Conservation (phyloP, 352 stramenopile species). For the Aphanomyces invadans region DNA sequence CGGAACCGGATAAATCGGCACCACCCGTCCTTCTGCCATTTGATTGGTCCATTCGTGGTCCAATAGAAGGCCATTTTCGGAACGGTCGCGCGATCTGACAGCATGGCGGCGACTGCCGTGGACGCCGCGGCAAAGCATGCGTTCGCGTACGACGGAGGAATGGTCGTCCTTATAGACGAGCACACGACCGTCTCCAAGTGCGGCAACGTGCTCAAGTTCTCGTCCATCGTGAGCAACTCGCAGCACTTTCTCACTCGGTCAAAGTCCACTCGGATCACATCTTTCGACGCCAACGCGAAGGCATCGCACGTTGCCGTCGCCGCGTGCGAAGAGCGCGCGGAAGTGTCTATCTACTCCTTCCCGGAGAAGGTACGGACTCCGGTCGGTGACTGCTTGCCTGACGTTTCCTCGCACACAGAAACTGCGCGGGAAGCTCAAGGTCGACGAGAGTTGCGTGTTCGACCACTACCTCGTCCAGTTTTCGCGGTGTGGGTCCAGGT, state of each 20-base stretch:
- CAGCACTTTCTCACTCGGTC: conserved; percentile 57
- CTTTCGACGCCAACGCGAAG: conserved; percentile 60
- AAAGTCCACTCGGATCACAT: conserved; percentile 45
- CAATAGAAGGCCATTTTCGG: no score
- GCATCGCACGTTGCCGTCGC: conserved; percentile 48
- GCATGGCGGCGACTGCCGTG: conserved; percentile 32
- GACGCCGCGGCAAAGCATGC: conserved; percentile 54
- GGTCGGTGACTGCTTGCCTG: no score
- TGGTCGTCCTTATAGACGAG: conserved; percentile 60
- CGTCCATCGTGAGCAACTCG: conserved; percentile 43
- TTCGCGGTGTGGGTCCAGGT: conserved; percentile 49
- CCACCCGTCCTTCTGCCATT: background rate
- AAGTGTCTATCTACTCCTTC: conserved; percentile 61
- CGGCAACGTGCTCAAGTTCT: conserved; percentile 64
- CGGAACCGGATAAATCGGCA: background rate
- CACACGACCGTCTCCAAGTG: conserved; percentile 51
- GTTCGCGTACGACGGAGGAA: conserved; percentile 49
- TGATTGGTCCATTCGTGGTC: background rate
- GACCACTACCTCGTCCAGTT: conserved; percentile 65
- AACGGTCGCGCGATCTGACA: no score
- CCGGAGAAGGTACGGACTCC: conserved; percentile 41
- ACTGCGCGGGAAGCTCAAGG: conserved; percentile 39
- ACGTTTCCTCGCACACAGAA: no score
- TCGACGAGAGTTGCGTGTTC: conserved; percentile 24
- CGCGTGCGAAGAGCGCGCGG: conserved; percentile 39